phyloP scores from a whole-genome alignment of 176 grass and related monocot genomes.

The Oryza australiensis region DNA sequence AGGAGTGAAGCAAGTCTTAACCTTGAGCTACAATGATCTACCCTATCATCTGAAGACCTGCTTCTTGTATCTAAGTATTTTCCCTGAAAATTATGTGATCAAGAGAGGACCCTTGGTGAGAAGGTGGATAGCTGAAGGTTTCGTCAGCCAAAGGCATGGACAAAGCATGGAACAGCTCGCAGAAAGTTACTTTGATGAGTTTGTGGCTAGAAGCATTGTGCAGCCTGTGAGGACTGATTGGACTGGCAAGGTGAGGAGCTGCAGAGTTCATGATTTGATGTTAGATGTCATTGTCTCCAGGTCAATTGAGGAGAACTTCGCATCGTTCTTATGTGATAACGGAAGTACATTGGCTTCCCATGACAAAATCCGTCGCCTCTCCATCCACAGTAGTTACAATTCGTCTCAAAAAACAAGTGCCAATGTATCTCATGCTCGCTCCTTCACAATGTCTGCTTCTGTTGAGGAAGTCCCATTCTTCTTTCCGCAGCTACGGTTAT shows the following conservation, averaged over 20 bases:
- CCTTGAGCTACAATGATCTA: conserved; percentile 48
- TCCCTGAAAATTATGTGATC: conserved; percentile 26
- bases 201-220: neutral
- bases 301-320: conserved; percentile 46
- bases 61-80: conserved; percentile 30
- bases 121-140: conserved; percentile 52
- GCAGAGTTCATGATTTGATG: conserved; percentile 45
- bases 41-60: conserved; percentile 30
- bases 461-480: neutral
- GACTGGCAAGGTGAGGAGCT: conserved; percentile 38
- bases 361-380: neutral
- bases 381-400: neutral
- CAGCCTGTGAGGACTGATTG: neutral
- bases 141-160: conserved; percentile 27
- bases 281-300: conserved; percentile 39
- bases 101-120: conserved; percentile 20
- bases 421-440: neutral
- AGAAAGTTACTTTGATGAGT: neutral
- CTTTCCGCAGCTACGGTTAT: neutral
- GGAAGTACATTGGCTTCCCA: neutral
- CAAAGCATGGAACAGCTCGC: conserved; percentile 33
- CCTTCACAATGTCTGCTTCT: neutral
- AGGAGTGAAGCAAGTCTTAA: neutral
- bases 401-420: neutral
- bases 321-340: neutral